These are phyloP conservation scores for Zymoseptoria pseudotritici DNA, from an alignment of 2,329 filamentous ascomycete species.

Conservation along the genomic window DNA sequence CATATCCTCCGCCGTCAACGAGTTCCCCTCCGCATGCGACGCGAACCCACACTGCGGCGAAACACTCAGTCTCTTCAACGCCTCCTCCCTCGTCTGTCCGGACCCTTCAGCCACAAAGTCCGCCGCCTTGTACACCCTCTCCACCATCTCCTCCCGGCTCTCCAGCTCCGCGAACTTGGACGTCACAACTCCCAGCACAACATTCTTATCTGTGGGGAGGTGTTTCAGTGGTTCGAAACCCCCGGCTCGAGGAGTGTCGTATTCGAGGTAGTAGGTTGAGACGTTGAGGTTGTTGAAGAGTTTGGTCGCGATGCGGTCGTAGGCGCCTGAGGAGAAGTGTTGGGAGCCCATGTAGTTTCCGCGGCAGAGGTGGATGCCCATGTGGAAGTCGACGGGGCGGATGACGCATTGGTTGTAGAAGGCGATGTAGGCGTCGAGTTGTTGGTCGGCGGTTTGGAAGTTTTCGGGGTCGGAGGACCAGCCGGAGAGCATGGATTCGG, in stretches of 20 bases:
- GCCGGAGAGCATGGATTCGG: constrained; percentile 61
- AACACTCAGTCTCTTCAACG: constrained; percentile 59
- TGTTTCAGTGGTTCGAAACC: constrained; percentile 41
- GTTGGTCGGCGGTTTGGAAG: constrained; percentile 58
- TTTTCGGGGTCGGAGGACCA: constrained; percentile 64
- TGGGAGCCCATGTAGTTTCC: constrained; percentile 42
- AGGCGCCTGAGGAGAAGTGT: constrained; percentile 42
- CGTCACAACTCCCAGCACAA: constrained; percentile 41
- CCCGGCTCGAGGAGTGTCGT: constrained; percentile 42
- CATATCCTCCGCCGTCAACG: constrained; percentile 53
- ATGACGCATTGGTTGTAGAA: constrained; percentile 63
- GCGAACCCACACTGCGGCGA: constrained; percentile 56
- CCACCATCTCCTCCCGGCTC: constrained; percentile 40
- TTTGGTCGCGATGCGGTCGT: constrained; percentile 38
- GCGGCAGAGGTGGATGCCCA: constrained; percentile 67
- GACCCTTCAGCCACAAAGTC: constrained; percentile 63
- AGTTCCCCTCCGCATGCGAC: constrained; percentile 66
- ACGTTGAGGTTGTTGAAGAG: constrained; percentile 30
- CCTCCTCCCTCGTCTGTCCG: constrained; percentile 53
- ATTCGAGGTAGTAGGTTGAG: constrained; percentile 33
- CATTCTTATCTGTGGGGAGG: constrained; percentile 41
- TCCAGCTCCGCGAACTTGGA: constrained; percentile 42
- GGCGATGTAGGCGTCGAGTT: constrained; percentile 67
- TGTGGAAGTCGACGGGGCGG: constrained; percentile 61
- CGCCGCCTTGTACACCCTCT: constrained; percentile 45